phyloP scores from a whole-genome alignment of 192 early-diverging fungal genomes.

The Gigaspora rosea region DNA sequence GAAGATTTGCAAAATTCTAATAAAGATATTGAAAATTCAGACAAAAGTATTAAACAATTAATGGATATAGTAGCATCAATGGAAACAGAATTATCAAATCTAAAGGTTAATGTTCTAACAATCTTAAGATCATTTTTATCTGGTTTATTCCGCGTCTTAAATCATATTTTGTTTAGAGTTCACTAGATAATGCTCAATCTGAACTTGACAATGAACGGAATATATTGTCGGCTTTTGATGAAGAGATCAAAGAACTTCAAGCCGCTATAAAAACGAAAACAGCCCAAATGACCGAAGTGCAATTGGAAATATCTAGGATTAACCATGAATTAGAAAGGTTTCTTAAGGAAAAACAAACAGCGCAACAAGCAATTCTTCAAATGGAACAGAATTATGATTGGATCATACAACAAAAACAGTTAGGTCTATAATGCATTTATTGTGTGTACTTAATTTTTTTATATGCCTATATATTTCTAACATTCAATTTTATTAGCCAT shows the following conservation, averaged over 20 bases:
- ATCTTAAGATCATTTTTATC: not conserved
- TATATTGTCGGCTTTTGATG: slow-evolving; percentile 73
- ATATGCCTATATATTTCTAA: not conserved
- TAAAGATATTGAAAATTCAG: slow-evolving; percentile 51
- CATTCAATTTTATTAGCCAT: slow-evolving; percentile 44
- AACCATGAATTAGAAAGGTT: slow-evolving; percentile 75
- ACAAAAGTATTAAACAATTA: slow-evolving; percentile 49
- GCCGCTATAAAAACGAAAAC: slow-evolving; percentile 65
- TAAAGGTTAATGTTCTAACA: not conserved
- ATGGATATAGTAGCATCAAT: slow-evolving; percentile 47
- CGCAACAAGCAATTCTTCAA: slow-evolving; percentile 47
- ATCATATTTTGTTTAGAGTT: not conserved
- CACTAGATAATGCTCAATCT: slow-evolving; percentile 53
- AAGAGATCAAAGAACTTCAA: slow-evolving; percentile 74
- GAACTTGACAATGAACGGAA: slow-evolving; percentile 65
- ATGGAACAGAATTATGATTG: slow-evolving; percentile 70
- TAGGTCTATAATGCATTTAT: not conserved
- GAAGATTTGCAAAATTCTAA: slow-evolving; percentile 44
- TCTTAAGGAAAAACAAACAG: slow-evolving; percentile 59
- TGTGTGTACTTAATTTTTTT: no score
- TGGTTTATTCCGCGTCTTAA: not conserved
- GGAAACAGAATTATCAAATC: slow-evolving; percentile 30
- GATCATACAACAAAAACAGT: slow-evolving; percentile 88
- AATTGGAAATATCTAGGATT: slow-evolving; percentile 81
- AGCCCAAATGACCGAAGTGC: slow-evolving; percentile 63